Percentiles rank a stretch among this genome's conserved stretches.
phyloP scores from a whole-genome alignment of 139 green algal genomes.

The Chlamydomonas asymmetrica region DNA sequence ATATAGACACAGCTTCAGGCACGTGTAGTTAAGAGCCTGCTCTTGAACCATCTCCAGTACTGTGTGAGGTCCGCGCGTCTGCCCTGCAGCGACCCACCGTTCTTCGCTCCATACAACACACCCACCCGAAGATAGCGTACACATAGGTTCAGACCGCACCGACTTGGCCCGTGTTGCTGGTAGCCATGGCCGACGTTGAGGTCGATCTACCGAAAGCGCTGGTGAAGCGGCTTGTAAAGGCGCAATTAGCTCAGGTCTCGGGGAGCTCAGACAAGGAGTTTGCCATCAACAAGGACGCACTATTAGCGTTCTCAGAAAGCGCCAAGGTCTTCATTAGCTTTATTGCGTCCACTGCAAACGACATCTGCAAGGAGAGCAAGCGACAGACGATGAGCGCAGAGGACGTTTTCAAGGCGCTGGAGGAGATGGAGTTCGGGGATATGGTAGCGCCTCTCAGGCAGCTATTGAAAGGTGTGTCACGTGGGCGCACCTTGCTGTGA shows the following conservation, averaged over 20 bases:
- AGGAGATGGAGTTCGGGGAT: conserved; percentile 83
- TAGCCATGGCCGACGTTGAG: too few species aligned
- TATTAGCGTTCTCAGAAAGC: conserved; percentile 77
- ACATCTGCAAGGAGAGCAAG: conserved; percentile 80
- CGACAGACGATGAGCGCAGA: conserved; percentile 62
- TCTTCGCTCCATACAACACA: too few species aligned
- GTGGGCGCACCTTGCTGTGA: too few species aligned
- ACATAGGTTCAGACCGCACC: too few species aligned
- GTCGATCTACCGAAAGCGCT: conserved; percentile 74
- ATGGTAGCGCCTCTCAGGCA: conserved; percentile 66
- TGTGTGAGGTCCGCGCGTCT: too few species aligned
- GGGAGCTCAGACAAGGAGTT: conserved; percentile 45
- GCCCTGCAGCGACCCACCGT: too few species aligned
- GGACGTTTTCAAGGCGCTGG: conserved; percentile 77
- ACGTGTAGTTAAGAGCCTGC: too few species aligned
- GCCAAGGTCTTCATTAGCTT: conserved; percentile 91
- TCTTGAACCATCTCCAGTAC: too few species aligned
- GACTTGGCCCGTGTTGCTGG: too few species aligned
- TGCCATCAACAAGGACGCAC: conserved; percentile 73
- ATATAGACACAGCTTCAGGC: too few species aligned
- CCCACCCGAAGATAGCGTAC: too few species aligned
- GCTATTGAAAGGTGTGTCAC: conserved; percentile 70
- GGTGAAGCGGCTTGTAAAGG: conserved; percentile 81
- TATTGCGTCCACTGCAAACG: conserved; percentile 82
- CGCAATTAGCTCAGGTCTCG: conserved; percentile 58